phyloP scores from a whole-genome alignment of 495 filamentous ascomycete species.

The Aspergillus bridgeri region DNA sequence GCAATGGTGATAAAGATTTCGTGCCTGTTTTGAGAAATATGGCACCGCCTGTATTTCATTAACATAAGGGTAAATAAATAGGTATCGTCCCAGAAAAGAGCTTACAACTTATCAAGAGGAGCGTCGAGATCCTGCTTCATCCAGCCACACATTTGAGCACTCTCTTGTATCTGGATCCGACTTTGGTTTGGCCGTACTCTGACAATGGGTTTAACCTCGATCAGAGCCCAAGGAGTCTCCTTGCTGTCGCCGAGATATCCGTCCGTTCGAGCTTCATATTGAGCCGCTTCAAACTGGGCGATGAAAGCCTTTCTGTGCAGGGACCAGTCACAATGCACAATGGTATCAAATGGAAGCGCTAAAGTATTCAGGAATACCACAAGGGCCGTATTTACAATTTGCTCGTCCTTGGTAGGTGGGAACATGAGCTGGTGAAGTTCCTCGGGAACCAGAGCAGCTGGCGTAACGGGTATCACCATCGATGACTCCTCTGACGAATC shows the following conservation, averaged over 20 bases:
- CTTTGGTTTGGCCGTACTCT: not conserved
- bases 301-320: conserved; percentile 2
- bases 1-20: conserved; percentile 16
- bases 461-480: not conserved
- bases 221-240: not conserved
- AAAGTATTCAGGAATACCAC: conserved; percentile 10
- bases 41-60: conserved; percentile 1
- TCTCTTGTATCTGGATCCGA: conserved; percentile 12
- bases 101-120: not conserved
- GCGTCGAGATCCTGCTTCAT: conserved; percentile 1
- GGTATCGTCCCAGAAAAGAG: not conserved
- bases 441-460: not conserved
- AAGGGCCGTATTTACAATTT: conserved; percentile 17
- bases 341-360: not conserved
- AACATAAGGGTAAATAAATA: not conserved
- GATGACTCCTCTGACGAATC: not conserved
- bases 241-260: conserved; percentile 9
- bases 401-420: conserved; percentile 10
- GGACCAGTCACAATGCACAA: not conserved
- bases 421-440: conserved; percentile 19
- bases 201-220: conserved; percentile 11
- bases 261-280: conserved; percentile 11
- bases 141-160: conserved; percentile 13
- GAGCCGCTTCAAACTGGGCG: conserved; percentile 2
- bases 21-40: conserved; percentile 16